Base-by-base conservation (phyloP, 345 rosid species). In the Passiflora organensis region DNA sequence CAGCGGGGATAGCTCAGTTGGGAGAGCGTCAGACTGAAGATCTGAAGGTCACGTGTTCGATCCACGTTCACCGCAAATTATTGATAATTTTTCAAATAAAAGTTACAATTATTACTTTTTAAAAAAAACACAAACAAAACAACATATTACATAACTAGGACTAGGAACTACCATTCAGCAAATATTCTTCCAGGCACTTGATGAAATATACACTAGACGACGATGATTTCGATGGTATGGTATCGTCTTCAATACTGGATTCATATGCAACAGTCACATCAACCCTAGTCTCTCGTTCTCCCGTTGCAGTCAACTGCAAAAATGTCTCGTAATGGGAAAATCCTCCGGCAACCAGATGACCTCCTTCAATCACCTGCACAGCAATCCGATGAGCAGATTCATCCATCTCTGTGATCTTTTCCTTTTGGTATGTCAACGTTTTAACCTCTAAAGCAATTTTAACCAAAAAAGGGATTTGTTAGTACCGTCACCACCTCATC, bases 21-120 rank as follows among this genome's bases (percentile, higher is more conserved):
- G 93, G 96, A 82, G 87, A 84, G 95, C 93, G 80, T 87, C 87
- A 84, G 95, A 83, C 91, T 89, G 95, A 89, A 85, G 95, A 89
- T 89, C 91, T 85, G 89, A 83, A 85, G 95, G 96, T 76, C 95
- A 80, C 85, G 85, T 85, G 91, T 88, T 88, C 96, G 86, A 76
- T 85, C 91, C 81, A 85, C 80, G 95, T 77, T 81, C 95, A 83
- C 91, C 88, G 95, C 90, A 83, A 0, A n/a, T n/a, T n/a, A n/a
- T n/a, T n/a, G n/a, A n/a, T n/a, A n/a, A n/a, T n/a, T n/a, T n/a
- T n/a, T n/a, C n/a, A n/a, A n/a, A n/a, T n/a, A n/a, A n/a, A n/a
- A n/a, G n/a, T n/a, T n/a, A n/a, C n/a, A n/a, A n/a, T n/a, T n/a
- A n/a, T n/a, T n/a, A n/a, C n/a, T n/a, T n/a, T n/a, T n/a, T n/a